These are phyloP conservation scores for Emiliania huxleyi DNA, from an alignment of 78 protist species.

Conservation along the genomic window DNA sequence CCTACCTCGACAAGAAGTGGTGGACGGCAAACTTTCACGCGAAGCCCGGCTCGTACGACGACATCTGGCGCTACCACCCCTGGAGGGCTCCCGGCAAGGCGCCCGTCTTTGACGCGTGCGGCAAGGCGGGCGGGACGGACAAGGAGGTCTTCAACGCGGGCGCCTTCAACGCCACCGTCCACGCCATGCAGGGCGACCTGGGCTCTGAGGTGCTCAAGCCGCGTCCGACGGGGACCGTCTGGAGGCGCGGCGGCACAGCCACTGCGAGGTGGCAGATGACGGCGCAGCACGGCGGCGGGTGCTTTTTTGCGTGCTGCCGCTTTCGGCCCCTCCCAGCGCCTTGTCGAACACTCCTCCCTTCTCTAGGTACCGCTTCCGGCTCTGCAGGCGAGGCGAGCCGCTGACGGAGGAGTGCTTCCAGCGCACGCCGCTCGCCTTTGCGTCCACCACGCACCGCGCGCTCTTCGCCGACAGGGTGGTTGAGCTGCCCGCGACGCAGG, in stretches of 20 bases:
- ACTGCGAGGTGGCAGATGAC: not conserved
- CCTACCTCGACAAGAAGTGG: not conserved
- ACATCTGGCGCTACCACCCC: not conserved
- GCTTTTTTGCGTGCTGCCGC: too few relatives aligned
- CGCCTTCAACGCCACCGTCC: not conserved
- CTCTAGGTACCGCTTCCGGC: too few relatives aligned
- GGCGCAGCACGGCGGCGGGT: slow-evolving; percentile 19
- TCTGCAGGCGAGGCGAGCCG: too few relatives aligned
- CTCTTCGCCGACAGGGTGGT: too few relatives aligned
- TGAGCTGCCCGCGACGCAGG: too few relatives aligned
- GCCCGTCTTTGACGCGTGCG: not conserved
- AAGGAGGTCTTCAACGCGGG: too few relatives aligned
- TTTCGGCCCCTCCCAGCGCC: too few relatives aligned
- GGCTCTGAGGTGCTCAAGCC: not conserved
- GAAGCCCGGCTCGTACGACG: not conserved
- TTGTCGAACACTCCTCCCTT: too few relatives aligned
- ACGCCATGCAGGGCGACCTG: not conserved
- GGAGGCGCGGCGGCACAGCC: not conserved
- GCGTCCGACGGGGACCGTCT: not conserved
- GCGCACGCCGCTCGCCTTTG: too few relatives aligned
- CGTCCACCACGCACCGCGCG: too few relatives aligned
- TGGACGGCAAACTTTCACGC: not conserved
- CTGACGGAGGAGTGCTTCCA: too few relatives aligned
- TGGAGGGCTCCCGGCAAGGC: slow-evolving; percentile 8
- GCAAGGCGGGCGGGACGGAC: not conserved